phyloP scores from a whole-genome alignment of 2,329 filamentous ascomycete species.

The Ascochyta fabae region DNA sequence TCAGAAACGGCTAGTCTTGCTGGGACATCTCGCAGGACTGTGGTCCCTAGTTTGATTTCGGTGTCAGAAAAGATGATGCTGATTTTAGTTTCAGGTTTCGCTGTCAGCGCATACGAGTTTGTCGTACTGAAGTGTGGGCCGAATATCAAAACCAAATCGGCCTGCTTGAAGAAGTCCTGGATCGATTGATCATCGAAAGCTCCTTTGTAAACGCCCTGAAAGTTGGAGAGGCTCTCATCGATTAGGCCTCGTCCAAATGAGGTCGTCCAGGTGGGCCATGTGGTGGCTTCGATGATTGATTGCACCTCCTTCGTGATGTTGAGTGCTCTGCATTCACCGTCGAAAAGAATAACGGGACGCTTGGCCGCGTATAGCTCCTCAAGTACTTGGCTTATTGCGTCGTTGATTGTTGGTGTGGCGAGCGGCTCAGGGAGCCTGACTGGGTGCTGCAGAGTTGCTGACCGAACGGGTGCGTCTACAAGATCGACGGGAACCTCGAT shows the following conservation, averaged over 20 bases:
- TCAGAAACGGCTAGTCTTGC: constrained; percentile 23
- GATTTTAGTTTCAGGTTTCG: constrained; percentile 44
- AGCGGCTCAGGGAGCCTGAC: constrained; percentile 1
- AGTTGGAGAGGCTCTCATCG: constrained; percentile 56
- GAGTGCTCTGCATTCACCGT: constrained; percentile 56
- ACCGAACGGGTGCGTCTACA: constrained; percentile 49
- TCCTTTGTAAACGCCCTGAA: constrained; percentile 59
- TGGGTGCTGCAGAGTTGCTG: constrained; percentile 36
- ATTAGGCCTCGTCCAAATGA: constrained; percentile 60
- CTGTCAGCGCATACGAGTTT: constrained; percentile 53
- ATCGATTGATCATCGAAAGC: constrained; percentile 46
- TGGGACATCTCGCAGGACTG: constrained; percentile 48
- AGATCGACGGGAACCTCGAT: constrained; percentile 63
- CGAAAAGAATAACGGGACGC: constrained; percentile 60
- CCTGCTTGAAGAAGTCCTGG: constrained; percentile 47
- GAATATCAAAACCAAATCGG: constrained; percentile 57
- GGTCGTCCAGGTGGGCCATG: constrained; percentile 57
- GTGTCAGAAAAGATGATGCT: constrained; percentile 47
- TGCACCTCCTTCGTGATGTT: constrained; percentile 54
- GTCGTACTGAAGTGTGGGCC: constrained; percentile 57
- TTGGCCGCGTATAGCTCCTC: constrained; percentile 54
- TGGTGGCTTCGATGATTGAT: constrained; percentile 52
- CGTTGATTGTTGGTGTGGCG: constrained; percentile 32
- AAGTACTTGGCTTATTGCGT: constrained; percentile 47
- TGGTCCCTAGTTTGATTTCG: constrained; percentile 39